Conservation (phyloP, 305 asterid genomes). For the Fraxinus nigra region DNA sequence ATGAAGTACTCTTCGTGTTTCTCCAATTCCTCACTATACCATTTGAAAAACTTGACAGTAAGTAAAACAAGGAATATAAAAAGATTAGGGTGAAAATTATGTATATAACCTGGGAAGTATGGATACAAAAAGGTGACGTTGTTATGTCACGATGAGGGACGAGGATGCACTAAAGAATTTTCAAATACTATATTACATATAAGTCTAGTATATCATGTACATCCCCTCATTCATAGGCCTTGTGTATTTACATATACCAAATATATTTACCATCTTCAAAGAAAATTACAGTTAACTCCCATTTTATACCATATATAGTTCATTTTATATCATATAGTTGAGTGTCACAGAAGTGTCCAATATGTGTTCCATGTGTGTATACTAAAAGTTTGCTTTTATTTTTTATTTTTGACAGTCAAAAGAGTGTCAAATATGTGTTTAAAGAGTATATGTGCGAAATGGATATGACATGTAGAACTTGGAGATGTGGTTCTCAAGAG, state of each 20-base stretch:
- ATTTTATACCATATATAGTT: neutral
- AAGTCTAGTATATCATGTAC: neutral
- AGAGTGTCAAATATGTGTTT: neutral
- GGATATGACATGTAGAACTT: neutral
- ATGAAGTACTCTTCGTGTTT: constrained; percentile 56
- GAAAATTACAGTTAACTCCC: neutral
- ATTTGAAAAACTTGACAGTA: constrained; percentile 20
- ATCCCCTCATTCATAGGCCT: neutral
- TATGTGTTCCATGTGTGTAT: neutral
- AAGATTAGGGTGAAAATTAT: neutral
- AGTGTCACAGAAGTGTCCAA: neutral
- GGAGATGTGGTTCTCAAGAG: neutral
- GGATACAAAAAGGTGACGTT: neutral
- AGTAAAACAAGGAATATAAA: constrained; percentile 13
- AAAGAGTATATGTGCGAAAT: neutral
- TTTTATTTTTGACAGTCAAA: neutral
- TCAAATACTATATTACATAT: neutral
- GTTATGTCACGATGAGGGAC: neutral
- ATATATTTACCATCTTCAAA: neutral
- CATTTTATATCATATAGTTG: neutral
- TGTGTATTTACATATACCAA: neutral
- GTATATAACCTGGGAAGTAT: neutral
- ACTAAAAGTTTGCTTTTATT: neutral
- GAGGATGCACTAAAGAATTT: neutral
- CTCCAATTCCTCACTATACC: constrained; percentile 68